These are phyloP conservation scores for Panaeolus cyanescens DNA, from an alignment of 768 basidiomycete genomes.

Conservation along the genomic window DNA sequence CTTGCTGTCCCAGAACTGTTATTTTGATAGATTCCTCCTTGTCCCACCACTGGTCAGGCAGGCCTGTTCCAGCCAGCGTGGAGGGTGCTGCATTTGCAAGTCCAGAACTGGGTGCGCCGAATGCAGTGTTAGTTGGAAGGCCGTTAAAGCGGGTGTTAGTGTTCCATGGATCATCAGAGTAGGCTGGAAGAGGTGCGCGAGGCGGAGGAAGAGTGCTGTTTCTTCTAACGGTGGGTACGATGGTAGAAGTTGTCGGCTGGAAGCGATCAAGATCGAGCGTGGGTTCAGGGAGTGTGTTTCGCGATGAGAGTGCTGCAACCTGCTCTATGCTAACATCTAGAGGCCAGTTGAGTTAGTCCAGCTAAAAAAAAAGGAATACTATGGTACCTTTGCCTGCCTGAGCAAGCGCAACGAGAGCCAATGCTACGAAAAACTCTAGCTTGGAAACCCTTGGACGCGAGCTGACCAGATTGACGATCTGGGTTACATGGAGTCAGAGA, in stretches of 20 bases:
- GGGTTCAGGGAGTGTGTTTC: constrained; percentile 79
- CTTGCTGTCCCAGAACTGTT: constrained; percentile 82
- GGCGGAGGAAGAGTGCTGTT: constrained; percentile 41
- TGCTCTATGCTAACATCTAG: constrained; percentile 84
- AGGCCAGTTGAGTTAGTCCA: not conserved
- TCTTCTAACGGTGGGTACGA: constrained; percentile 41
- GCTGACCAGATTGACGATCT: constrained; percentile 93
- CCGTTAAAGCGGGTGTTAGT: constrained; percentile 37
- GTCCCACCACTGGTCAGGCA: constrained; percentile 88
- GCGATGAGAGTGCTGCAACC: constrained; percentile 72
- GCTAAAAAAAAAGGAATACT: not conserved
- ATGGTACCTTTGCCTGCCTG: constrained; percentile 75
- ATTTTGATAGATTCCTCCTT: constrained; percentile 73
- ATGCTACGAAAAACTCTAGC: constrained; percentile 88
- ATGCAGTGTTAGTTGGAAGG: constrained; percentile 28
- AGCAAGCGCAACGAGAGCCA: constrained; percentile 85
- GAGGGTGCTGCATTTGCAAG: constrained; percentile 52
- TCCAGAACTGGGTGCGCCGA: constrained; percentile 29
- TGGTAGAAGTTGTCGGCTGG: constrained; percentile 53
- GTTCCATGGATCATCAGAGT: constrained; percentile 73
- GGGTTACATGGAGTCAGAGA: not conserved
- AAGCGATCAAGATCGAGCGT: constrained; percentile 63
- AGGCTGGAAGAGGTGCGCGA: constrained; percentile 49
- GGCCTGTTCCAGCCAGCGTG: constrained; percentile 66
- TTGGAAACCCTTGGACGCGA: constrained; percentile 79